Conservation (phyloP, 257 asterid genomes). For the Plantago ovata region DNA sequence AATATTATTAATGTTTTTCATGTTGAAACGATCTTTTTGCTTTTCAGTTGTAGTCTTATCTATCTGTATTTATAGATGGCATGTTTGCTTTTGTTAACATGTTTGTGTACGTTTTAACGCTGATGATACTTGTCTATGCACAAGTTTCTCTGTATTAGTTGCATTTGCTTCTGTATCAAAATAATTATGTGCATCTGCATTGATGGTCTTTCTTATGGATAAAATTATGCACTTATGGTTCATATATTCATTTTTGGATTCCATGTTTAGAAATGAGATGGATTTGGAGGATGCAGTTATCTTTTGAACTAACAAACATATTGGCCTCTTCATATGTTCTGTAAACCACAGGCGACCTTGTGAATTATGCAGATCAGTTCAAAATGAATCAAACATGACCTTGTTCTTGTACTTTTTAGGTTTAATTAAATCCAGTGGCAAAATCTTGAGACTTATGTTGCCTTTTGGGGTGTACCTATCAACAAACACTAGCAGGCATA, state of each 20-base stretch:
- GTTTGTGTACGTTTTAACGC: background rate
- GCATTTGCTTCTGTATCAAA: background rate
- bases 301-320: background rate
- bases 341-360: no score
- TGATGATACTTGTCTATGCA: slow-evolving; percentile 4
- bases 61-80: background rate
- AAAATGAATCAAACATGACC: no score
- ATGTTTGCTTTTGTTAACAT: background rate
- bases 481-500: no score
- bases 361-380: no score
- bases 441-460: no score
- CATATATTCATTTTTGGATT: background rate
- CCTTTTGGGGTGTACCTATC: no score
- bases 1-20: background rate
- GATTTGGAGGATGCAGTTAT: background rate
- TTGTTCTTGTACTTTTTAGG: no score
- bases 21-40: background rate
- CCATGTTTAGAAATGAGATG: background rate
- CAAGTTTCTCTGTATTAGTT: background rate
- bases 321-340: background rate
- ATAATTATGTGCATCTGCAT: no score
- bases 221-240: no score
- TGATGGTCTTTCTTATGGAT: no score
- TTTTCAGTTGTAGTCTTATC: background rate
- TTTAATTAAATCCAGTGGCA: no score